A percentile compares a stretch with the other conserved stretches of the same genome.
Conservation (phyloP, 805 yeast genomes). For the Saccharomycopsis sp. region DNA sequence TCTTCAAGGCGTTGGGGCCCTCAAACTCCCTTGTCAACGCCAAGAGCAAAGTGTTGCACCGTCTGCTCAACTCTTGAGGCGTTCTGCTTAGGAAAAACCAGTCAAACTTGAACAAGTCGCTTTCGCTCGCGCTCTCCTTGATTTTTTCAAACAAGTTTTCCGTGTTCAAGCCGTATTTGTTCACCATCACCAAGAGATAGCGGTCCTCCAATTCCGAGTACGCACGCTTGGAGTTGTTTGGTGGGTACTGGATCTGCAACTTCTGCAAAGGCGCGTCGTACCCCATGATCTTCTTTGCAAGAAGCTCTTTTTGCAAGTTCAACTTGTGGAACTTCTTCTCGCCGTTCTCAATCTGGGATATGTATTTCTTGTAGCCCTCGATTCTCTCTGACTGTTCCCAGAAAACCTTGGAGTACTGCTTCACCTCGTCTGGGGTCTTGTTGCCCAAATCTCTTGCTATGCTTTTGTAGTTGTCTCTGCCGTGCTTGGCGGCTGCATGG, state of each 20-base stretch:
- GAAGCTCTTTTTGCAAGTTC: conserved; percentile 44
- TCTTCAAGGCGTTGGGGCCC: conserved; percentile 47
- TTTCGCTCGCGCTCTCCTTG: conserved; percentile 50
- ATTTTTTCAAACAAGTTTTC: conserved; percentile 54
- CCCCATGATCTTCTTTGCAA: conserved; percentile 44
- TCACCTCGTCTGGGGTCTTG: conserved; percentile 52
- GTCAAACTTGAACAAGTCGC: conserved; percentile 58
- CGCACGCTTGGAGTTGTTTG: conserved; percentile 71
- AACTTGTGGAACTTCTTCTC: conserved; percentile 56
- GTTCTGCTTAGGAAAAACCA: conserved; percentile 69
- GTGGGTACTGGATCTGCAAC: conserved; percentile 61
- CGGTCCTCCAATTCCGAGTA: conserved; percentile 66
- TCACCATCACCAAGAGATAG: conserved; percentile 49
- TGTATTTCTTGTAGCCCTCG: conserved; percentile 63
- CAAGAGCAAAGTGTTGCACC: conserved; percentile 56
- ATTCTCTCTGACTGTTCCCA: conserved; percentile 54
- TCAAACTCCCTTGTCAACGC: conserved; percentile 65
- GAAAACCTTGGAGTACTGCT: conserved; percentile 47
- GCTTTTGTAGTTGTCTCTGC: conserved; percentile 40
- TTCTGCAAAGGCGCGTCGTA: conserved; percentile 54
- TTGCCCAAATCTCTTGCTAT: conserved; percentile 50
- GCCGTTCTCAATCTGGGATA: conserved; percentile 63
- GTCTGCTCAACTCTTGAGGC: conserved; percentile 60
- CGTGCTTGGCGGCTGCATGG: conserved; percentile 60
- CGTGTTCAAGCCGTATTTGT: conserved; percentile 55